A percentile compares a stretch with the other conserved stretches of the same genome.
Evolutionary conservation across 352 stramenopile species (phyloP).

Genomic region (Globisporangium polare): DNA sequence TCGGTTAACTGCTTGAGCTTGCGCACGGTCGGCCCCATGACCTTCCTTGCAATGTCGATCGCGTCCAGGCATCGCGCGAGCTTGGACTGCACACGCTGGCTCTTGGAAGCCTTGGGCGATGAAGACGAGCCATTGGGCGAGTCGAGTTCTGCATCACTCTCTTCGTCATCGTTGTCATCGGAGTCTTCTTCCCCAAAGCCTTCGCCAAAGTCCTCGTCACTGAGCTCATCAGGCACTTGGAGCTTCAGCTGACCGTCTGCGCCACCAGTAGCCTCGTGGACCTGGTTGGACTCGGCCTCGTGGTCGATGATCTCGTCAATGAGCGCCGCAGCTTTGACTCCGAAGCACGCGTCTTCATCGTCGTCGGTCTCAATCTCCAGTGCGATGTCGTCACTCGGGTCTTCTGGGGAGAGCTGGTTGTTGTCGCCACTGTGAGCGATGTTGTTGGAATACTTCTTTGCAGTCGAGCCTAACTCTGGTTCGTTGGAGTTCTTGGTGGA

Average conservation of each 20-base stretch:
- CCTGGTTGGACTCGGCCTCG: constrained; percentile 11
- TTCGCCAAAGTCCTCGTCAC: constrained; percentile 3
- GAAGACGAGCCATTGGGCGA: neutral
- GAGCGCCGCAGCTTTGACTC: constrained; percentile 1
- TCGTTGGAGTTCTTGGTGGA: neutral
- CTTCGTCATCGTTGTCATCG: constrained; percentile 1
- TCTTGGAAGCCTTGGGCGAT: constrained; percentile 1
- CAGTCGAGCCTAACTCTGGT: neutral
- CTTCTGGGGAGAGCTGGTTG: constrained; percentile 9
- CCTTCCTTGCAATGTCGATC: constrained; percentile 39
- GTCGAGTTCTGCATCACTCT: neutral
- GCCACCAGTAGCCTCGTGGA: neutral
- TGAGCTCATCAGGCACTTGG: constrained; percentile 4
- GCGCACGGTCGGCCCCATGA: constrained; percentile 30
- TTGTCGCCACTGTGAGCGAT: neutral
- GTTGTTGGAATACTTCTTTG: neutral
- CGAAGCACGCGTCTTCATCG: neutral
- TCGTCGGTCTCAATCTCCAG: neutral
- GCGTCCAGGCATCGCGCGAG: constrained; percentile 38
- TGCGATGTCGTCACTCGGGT: neutral
- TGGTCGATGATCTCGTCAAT: constrained; percentile 15
- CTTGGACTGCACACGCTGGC: constrained; percentile 11
- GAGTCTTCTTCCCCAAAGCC: constrained; percentile 3
- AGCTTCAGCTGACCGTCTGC: neutral
- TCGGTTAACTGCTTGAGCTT: constrained; percentile 15